These are phyloP conservation scores for Colletotrichum limetticola DNA, from an alignment of 2,329 filamentous ascomycete genomes.

Conservation along the genomic window DNA sequence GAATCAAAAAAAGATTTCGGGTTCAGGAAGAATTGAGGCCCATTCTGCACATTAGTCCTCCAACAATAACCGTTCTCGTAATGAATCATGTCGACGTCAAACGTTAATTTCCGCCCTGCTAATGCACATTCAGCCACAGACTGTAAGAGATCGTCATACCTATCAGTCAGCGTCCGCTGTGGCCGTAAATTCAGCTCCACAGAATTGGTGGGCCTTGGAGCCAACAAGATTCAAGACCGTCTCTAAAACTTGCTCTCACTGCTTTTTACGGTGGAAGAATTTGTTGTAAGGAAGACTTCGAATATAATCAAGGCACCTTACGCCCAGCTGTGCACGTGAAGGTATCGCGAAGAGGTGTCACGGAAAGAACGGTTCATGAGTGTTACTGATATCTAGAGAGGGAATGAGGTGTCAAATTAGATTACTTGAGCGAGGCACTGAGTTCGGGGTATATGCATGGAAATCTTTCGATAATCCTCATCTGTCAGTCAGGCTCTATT, in stretches of 20 bases:
- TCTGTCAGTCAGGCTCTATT: background rate
- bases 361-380: background rate
- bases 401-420: background rate
- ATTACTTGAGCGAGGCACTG: background rate
- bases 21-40: too few relatives aligned
- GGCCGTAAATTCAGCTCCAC: too few relatives aligned
- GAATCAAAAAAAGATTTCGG: too few relatives aligned
- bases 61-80: too few relatives aligned
- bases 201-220: conserved; percentile 61
- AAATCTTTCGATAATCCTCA: too few relatives aligned
- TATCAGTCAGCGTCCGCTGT: too few relatives aligned
- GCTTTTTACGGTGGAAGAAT: conserved; percentile 34
- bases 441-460: background rate
- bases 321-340: conserved; percentile 40
- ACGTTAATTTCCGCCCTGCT: too few relatives aligned
- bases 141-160: too few relatives aligned
- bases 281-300: conserved; percentile 64
- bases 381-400: too few relatives aligned
- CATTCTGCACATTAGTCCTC: too few relatives aligned
- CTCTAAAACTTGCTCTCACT: conserved; percentile 56
- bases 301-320: conserved; percentile 33
- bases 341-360: background rate
- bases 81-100: too few relatives aligned
- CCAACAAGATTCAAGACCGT: conserved; percentile 65
- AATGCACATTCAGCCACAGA: too few relatives aligned